Evolutionary conservation across 495 filamentous ascomycete genomes (phyloP).

Genomic region (Aspergillus asperescens): DNA sequence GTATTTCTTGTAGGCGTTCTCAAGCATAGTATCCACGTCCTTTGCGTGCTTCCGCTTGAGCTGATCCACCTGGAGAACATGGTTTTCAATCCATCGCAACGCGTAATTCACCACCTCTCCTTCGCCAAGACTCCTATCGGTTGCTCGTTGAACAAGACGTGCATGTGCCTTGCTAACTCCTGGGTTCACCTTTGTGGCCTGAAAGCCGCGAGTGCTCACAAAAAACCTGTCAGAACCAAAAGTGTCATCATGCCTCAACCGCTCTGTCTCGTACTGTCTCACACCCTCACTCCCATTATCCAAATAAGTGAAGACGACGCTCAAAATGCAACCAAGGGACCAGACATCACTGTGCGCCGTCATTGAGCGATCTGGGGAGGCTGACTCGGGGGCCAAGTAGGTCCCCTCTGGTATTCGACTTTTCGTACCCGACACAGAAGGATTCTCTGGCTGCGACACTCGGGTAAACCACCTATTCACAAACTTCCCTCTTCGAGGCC

Average conservation of each 20-base stretch:
- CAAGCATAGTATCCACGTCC: not conserved
- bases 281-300: not conserved
- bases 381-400: not conserved
- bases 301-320: slow-evolving; percentile 1
- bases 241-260: not conserved
- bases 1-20: not conserved
- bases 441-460: not conserved
- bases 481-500: not conserved
- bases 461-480: not conserved
- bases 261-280: not conserved
- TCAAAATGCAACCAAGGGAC: slow-evolving; percentile 2
- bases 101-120: not conserved
- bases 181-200: not conserved
- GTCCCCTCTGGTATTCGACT: not conserved
- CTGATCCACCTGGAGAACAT: not conserved
- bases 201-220: not conserved
- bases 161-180: not conserved
- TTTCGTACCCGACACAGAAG: not conserved
- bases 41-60: not conserved
- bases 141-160: not conserved
- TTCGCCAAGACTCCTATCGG: not conserved
- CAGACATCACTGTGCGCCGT: slow-evolving; percentile 1
- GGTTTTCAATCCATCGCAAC: not conserved
- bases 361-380: not conserved
- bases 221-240: not conserved